Percentiles rank a stretch among this genome's conserved stretches.
These are phyloP conservation scores for Verticillium tricorpus DNA, from an alignment of 2,329 filamentous ascomycete genomes.

Conservation along the genomic window DNA sequence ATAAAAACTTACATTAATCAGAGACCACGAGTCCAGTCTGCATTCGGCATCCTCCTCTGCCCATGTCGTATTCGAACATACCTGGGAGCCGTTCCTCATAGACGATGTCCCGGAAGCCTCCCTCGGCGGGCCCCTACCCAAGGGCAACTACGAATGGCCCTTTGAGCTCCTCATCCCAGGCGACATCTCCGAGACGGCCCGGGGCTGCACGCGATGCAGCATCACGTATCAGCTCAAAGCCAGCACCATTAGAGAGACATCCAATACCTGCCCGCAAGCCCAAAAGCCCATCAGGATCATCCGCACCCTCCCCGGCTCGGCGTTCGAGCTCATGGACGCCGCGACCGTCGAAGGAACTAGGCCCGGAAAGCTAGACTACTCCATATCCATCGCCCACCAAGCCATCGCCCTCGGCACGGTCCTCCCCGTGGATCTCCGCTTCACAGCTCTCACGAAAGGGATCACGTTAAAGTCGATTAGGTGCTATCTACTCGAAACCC, in stretches of 20 bases:
- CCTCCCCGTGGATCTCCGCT: conserved; percentile 2
- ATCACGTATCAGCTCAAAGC: conserved; percentile 6
- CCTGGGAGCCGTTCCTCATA: conserved; percentile 5
- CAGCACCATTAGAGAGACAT: conserved; percentile 1
- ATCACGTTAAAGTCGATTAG: background rate
- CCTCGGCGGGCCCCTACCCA: background rate
- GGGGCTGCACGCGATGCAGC: conserved; percentile 5
- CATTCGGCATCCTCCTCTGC: background rate
- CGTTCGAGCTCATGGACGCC: conserved; percentile 8
- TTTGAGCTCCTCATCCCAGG: conserved; percentile 3
- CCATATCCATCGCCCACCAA: conserved; percentile 1
- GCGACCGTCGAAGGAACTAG: conserved; percentile 3
- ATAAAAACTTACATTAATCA: background rate
- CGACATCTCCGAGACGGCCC: conserved; percentile 1
- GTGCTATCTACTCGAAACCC: conserved; percentile 1
- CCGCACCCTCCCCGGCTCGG: conserved; percentile 1
- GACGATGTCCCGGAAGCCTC: background rate
- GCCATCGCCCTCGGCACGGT: conserved; percentile 5
- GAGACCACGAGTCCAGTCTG: background rate
- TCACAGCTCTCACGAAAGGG: background rate
- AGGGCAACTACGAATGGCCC: conserved; percentile 4
- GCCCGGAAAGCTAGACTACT: background rate
- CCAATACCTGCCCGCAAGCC: background rate
- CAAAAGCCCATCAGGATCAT: conserved; percentile 3
- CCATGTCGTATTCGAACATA: background rate